These are phyloP conservation scores for Claviceps africana DNA, from an alignment of 2,329 filamentous ascomycete species.

Conservation along the genomic window DNA sequence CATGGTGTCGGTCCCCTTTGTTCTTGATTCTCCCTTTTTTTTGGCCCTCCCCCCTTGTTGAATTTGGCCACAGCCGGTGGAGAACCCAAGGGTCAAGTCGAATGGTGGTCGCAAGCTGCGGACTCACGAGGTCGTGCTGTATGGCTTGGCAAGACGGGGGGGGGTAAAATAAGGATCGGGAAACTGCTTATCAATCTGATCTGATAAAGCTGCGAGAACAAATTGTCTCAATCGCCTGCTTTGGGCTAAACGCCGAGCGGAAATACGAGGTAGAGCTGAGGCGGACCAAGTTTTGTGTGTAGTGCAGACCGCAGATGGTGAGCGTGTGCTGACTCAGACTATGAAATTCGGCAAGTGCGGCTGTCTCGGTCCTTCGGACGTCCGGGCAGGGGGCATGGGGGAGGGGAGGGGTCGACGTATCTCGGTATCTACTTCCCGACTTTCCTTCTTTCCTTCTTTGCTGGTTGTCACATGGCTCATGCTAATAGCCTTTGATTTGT, in stretches of 20 bases:
- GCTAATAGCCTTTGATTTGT: no score
- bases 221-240: background rate
- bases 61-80: background rate
- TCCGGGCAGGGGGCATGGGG: slow-evolving; percentile 1
- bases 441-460: no score
- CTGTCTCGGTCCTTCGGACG: background rate
- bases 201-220: slow-evolving; percentile 17
- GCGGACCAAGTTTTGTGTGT: background rate
- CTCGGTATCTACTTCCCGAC: no score
- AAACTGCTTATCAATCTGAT: slow-evolving; percentile 27
- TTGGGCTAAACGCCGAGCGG: slow-evolving; percentile 16
- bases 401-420: no score
- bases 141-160: no score
- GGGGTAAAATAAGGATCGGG: background rate
- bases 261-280: slow-evolving; percentile 14
- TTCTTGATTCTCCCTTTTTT: background rate
- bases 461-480: no score
- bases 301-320: background rate
- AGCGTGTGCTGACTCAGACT: background rate
- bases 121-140: no score
- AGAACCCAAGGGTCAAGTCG: slow-evolving; percentile 1
- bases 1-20: slow-evolving; percentile 5
- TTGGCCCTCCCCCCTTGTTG: background rate
- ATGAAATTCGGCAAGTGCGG: no score
- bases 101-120: slow-evolving; percentile 8